phyloP scores from a whole-genome alignment of 352 stramenopile species.

The Phytophthora ramorum region DNA sequence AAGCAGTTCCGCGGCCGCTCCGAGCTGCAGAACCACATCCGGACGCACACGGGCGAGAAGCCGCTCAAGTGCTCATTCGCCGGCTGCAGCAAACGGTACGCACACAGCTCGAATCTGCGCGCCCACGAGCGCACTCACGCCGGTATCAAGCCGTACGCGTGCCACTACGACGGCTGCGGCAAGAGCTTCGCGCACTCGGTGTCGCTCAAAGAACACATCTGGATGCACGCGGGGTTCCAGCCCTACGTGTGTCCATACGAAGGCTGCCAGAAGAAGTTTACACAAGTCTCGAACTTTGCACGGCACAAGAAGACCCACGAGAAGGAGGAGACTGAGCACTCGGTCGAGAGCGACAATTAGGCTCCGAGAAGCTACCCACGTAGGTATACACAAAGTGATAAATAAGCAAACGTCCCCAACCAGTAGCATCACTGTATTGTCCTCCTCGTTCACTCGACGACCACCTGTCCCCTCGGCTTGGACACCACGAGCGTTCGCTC shows the following conservation, averaged over 20 bases:
- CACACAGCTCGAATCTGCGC: slow-evolving; percentile 90
- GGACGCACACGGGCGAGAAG: slow-evolving; percentile 92
- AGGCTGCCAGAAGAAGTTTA: slow-evolving; percentile 92
- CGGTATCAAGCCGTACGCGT: slow-evolving; percentile 91
- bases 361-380: background rate
- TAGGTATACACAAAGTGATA: background rate
- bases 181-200: slow-evolving; percentile 92
- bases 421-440: background rate
- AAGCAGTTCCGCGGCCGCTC: slow-evolving; percentile 88
- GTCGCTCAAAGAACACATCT: slow-evolving; percentile 93
- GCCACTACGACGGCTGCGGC: slow-evolving; percentile 89
- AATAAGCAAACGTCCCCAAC: background rate
- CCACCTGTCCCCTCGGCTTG: slow-evolving; percentile 39
- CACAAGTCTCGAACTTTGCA: slow-evolving; percentile 89
- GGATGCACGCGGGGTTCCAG: slow-evolving; percentile 91
- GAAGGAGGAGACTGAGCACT: slow-evolving; percentile 70
- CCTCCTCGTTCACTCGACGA: slow-evolving; percentile 26
- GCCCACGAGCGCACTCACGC: slow-evolving; percentile 93
- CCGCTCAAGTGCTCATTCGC: slow-evolving; percentile 89
- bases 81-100: slow-evolving; percentile 90
- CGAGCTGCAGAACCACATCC: slow-evolving; percentile 89
- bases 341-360: slow-evolving; percentile 59
- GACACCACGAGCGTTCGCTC: slow-evolving; percentile 75
- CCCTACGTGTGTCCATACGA: slow-evolving; percentile 92
- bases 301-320: slow-evolving; percentile 90